phyloP scores from a whole-genome alignment of 1,284 basidiomycete genomes.

The Cutaneotrichosporon cyanovorans region DNA sequence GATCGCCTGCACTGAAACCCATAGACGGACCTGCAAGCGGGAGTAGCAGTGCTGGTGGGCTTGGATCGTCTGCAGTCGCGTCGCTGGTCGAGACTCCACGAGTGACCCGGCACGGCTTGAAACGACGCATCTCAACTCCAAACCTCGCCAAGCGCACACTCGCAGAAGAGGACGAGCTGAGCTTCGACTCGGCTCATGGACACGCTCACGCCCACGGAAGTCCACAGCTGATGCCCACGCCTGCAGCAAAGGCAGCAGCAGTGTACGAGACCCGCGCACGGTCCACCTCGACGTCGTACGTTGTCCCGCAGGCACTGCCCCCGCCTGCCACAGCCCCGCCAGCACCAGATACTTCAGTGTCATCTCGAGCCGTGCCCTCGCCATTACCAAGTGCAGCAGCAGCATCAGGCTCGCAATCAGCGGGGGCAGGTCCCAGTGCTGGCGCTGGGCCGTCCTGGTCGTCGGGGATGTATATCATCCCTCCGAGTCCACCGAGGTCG shows the following conservation, averaged over 20 bases:
- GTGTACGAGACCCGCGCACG: constrained; percentile 31
- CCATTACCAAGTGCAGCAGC: too few relatives aligned
- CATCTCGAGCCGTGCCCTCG: too few relatives aligned
- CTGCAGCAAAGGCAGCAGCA: constrained; percentile 10
- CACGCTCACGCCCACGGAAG: too few relatives aligned
- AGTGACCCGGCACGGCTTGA: constrained; percentile 20
- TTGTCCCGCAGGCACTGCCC: constrained; percentile 21
- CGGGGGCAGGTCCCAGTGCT: constrained; percentile 10
- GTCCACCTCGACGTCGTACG: constrained; percentile 40
- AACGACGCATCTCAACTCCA: constrained; percentile 37
- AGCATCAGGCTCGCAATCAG: too few relatives aligned
- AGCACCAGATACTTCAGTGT: neutral
- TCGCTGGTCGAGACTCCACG: constrained; percentile 2
- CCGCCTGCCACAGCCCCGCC: constrained; percentile 8
- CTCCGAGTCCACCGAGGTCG: constrained; percentile 14
- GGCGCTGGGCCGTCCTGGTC: constrained; percentile 9
- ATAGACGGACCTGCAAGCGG: too few relatives aligned
- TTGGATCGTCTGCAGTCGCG: too few relatives aligned
- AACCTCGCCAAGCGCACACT: constrained; percentile 16
- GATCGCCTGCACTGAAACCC: neutral
- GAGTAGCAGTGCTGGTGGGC: too few relatives aligned
- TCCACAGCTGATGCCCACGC: too few relatives aligned
- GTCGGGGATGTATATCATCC: constrained; percentile 18
- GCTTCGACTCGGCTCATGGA: too few relatives aligned
- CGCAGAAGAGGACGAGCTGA: constrained; percentile 12